phyloP scores from a whole-genome alignment of 1,284 basidiomycete genomes.

The Microstroma glucosiphilum region DNA sequence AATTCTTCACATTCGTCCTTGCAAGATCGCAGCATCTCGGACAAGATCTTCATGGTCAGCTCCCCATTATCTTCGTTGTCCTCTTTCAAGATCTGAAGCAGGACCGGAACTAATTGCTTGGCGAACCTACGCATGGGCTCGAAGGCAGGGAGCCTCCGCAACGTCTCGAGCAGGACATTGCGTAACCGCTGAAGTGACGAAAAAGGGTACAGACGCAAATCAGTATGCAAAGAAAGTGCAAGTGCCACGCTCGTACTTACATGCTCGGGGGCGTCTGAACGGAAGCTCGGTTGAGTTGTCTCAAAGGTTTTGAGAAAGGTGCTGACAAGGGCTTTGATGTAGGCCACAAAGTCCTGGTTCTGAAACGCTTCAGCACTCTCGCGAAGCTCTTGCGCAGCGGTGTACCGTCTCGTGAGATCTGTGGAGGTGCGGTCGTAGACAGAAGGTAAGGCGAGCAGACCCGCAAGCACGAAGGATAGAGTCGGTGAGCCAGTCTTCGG shows the following conservation, averaged over 20 bases:
- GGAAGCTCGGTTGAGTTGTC: constrained; percentile 68
- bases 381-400: constrained; percentile 40
- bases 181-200: constrained; percentile 55
- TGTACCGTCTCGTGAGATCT: constrained; percentile 30
- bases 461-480: too few relatives aligned
- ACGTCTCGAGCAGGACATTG: constrained; percentile 53
- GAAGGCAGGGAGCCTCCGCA: constrained; percentile 78
- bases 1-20: constrained; percentile 64
- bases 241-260: constrained; percentile 35
- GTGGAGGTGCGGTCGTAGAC: neutral
- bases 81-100: constrained; percentile 74
- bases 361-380: constrained; percentile 42
- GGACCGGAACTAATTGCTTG: constrained; percentile 62
- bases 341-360: constrained; percentile 64
- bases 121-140: constrained; percentile 72
- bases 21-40: constrained; percentile 61
- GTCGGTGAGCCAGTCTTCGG: too few relatives aligned
- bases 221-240: constrained; percentile 9
- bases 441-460: too few relatives aligned
- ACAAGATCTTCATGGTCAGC: constrained; percentile 82
- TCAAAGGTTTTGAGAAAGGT: constrained; percentile 72
- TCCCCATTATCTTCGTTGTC: constrained; percentile 97
- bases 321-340: constrained; percentile 61
- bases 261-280: constrained; percentile 72
- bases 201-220: neutral